Percentiles rank a stretch among this genome's conserved stretches.
These are phyloP conservation scores for Vaccinium macrocarpon DNA, from an alignment of 148 eudicot genomes.

Conservation along the genomic window DNA sequence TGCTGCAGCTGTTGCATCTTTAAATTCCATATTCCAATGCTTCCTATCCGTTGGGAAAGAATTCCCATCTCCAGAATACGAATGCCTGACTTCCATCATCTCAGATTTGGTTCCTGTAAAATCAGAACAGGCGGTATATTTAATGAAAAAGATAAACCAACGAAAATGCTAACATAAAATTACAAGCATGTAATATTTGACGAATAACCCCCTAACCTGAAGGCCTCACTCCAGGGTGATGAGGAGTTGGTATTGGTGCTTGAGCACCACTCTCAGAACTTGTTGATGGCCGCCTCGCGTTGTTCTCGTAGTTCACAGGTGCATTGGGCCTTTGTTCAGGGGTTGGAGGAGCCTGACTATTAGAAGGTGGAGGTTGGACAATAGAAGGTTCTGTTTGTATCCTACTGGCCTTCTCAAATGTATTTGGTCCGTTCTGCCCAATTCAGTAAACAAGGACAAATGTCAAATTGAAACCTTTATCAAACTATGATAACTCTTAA, in stretches of 20 bases:
- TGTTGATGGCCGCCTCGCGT: conserved; percentile 28
- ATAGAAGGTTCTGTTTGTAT: conserved; percentile 45
- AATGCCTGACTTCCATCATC: conserved; percentile 23
- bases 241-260: conserved; percentile 19
- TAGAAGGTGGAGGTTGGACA: conserved; percentile 23
- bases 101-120: conserved; percentile 42
- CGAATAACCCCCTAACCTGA: conserved; percentile 39
- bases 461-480: background rate
- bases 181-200: background rate
- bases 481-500: background rate
- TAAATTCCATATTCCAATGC: conserved; percentile 73
- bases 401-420: conserved; percentile 35
- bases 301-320: conserved; percentile 32
- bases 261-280: conserved; percentile 31
- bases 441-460: conserved; percentile 1
- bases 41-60: conserved; percentile 29
- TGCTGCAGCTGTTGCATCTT: conserved; percentile 92
- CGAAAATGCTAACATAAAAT: background rate
- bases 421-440: conserved; percentile 56
- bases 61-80: conserved; percentile 33
- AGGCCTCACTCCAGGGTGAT: conserved; percentile 35
- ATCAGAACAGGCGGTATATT: background rate
- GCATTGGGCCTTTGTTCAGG: conserved; percentile 27
- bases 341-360: conserved; percentile 33
- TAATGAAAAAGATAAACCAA: background rate